Base-by-base conservation (phyloP, 2,329 filamentous ascomycete species). In the Mycocentrospora acerina region DNA sequence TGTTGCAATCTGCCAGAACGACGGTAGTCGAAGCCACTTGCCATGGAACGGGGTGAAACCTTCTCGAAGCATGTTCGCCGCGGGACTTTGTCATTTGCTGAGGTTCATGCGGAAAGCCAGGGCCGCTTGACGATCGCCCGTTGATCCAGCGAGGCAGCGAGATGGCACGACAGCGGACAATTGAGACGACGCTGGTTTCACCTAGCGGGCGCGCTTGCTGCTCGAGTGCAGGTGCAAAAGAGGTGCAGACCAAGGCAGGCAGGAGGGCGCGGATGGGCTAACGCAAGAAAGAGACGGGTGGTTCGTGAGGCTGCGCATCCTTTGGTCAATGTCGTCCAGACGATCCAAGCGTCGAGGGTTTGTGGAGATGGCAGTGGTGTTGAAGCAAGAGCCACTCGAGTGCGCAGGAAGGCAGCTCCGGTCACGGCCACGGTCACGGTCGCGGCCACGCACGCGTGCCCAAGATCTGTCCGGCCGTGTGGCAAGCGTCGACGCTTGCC, bases 181-280 rank as follows among this genome's bases (percentile, higher is more conserved):
- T 34, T 46, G 40, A 44, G 46, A 59, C 58, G 50, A 53, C 45
- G 47, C 42, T 50, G 53, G 62, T 65, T 65, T 64, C 59, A 62
- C 51, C 41, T 55, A 19, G 46, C 59, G 56, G 53, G 32, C 35
- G 32, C 35, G 29, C 44, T 27, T 30, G 40, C 35, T 37, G 32
- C 29, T 45, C 26, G 40, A 41, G 46, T 42, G 44, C 26, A 32
- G 44, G 8, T 25, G 28, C 29, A 34, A 32, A 37, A 24, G 30
- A 24, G 29, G 19, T 30, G 40, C 33, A 14, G 39, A 28, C 28
- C 33, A 24, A 33, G n/a, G n/a, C 27, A 30, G 35, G 29, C 27
- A 39, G 25, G 24, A 24, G 27, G 27, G 39, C 28, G 41, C 24
- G 29, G 34, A 29, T 29, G 28, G 40, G 40, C 31, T 39, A 15